Conservation (phyloP, 371 early-diverging fungal species). For the Mucor racemosus region DNA sequence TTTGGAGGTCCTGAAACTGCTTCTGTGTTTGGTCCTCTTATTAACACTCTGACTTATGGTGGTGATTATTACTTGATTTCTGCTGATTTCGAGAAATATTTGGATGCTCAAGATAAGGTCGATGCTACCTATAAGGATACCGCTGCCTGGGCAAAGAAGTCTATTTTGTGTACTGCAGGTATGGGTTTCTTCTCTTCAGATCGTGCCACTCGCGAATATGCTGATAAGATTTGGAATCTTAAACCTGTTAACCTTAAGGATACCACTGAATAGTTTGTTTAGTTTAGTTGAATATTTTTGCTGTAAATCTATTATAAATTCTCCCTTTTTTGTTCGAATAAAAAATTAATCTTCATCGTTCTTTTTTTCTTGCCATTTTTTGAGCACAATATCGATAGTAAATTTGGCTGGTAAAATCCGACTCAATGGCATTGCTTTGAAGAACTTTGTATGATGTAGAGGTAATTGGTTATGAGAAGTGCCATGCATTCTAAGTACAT, state of each 20-base stretch:
- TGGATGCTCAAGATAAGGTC: conserved; percentile 75
- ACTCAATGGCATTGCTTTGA: no score
- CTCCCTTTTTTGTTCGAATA: neutral
- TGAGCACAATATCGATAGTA: no score
- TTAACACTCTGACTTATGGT: conserved; percentile 79
- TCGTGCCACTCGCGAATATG: conserved; percentile 86
- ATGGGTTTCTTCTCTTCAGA: conserved; percentile 93
- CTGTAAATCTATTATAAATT: neutral
- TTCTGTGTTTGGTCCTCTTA: conserved; percentile 72
- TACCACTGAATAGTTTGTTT: neutral
- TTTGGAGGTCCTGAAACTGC: conserved; percentile 72
- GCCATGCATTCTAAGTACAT: no score
- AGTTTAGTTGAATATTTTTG: neutral
- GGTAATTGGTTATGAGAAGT: no score
- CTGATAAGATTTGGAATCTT: conserved; percentile 82
- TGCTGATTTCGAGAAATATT: conserved; percentile 84
- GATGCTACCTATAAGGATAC: conserved; percentile 81
- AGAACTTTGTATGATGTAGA: no score
- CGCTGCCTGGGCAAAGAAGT: conserved; percentile 80
- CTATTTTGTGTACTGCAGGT: conserved; percentile 84
- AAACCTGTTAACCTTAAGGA: conserved; percentile 16
- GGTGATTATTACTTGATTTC: conserved; percentile 90
- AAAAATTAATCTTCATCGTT: no score
- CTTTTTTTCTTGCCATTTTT: no score
- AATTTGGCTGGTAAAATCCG: no score